These are phyloP conservation scores for Tremellales sp. DNA, from an alignment of 1,284 basidiomycete genomes.

Conservation along the genomic window DNA sequence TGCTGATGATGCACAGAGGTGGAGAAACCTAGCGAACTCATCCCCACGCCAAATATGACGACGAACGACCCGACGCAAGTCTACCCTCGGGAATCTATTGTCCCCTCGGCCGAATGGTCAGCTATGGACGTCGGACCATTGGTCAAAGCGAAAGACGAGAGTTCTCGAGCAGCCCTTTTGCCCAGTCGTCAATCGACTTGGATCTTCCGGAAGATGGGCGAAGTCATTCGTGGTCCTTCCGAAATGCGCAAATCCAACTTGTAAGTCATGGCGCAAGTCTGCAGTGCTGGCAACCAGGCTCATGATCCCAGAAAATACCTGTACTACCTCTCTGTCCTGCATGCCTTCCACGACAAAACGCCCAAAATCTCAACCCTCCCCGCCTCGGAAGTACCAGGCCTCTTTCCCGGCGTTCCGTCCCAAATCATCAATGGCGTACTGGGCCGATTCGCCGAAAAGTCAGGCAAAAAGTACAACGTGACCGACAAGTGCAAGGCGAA, in stretches of 20 bases:
- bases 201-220: slow-evolving; percentile 24
- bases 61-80: slow-evolving; percentile 66
- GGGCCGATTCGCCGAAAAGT: slow-evolving; percentile 71
- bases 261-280: slow-evolving; percentile 47
- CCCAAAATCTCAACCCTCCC: background rate
- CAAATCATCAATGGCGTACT: slow-evolving; percentile 68
- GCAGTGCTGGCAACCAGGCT: background rate
- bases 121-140: slow-evolving; percentile 38
- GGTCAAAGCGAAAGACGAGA: slow-evolving; percentile 59
- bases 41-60: slow-evolving; percentile 65
- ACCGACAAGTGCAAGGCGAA: slow-evolving; percentile 68
- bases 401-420: slow-evolving; percentile 59
- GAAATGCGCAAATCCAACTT: slow-evolving; percentile 53
- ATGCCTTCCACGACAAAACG: slow-evolving; percentile 57
- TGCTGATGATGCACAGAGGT: slow-evolving; percentile 8
- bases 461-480: slow-evolving; percentile 57
- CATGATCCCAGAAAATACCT: slow-evolving; percentile 61
- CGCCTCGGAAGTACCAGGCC: slow-evolving; percentile 51
- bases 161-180: slow-evolving; percentile 57
- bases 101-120: slow-evolving; percentile 63
- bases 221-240: slow-evolving; percentile 7
- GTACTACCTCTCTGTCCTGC: slow-evolving; percentile 71
- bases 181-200: slow-evolving; percentile 64
- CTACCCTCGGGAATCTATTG: slow-evolving; percentile 70
- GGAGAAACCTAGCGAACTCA: slow-evolving; percentile 49